Percentiles rank a stretch among this genome's conserved stretches.
Conservation (phyloP, 2,329 filamentous ascomycete genomes). For the Purpureocillium takamizusanense region DNA sequence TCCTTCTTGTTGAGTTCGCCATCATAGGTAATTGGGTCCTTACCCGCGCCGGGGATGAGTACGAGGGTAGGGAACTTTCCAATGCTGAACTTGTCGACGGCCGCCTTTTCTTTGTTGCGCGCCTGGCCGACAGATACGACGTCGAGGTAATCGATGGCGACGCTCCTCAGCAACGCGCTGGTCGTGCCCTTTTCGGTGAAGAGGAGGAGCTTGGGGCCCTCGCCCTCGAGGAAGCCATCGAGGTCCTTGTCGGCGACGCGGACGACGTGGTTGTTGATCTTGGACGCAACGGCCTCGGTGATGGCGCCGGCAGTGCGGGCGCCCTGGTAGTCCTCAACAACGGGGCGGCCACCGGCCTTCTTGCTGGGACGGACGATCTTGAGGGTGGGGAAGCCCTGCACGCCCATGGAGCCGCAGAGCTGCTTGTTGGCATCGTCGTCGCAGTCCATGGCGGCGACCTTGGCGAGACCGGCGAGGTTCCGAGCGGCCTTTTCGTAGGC, state of each 20-base stretch:
- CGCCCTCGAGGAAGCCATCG: slow-evolving; percentile 64
- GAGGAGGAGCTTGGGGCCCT: slow-evolving; percentile 74
- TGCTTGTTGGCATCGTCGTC: slow-evolving; percentile 89
- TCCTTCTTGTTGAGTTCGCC: slow-evolving; percentile 79
- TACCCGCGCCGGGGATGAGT: slow-evolving; percentile 62
- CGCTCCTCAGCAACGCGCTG: slow-evolving; percentile 69
- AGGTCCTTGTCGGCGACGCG: slow-evolving; percentile 71
- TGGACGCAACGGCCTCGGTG: slow-evolving; percentile 72
- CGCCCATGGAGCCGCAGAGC: slow-evolving; percentile 75
- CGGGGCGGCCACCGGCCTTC: slow-evolving; percentile 64
- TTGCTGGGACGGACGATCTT: slow-evolving; percentile 86
- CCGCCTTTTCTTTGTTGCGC: slow-evolving; percentile 66
- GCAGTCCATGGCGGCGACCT: slow-evolving; percentile 91
- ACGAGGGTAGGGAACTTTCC: slow-evolving; percentile 72
- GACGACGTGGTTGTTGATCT: slow-evolving; percentile 88
- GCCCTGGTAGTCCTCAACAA: slow-evolving; percentile 87
- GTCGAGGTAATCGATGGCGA: slow-evolving; percentile 86
- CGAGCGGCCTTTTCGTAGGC: slow-evolving; percentile 91
- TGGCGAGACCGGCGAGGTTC: slow-evolving; percentile 81
- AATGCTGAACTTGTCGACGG: slow-evolving; percentile 67
- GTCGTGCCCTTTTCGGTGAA: slow-evolving; percentile 92
- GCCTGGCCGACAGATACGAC: slow-evolving; percentile 74
- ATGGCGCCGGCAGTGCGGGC: slow-evolving; percentile 77
- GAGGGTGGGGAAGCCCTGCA: slow-evolving; percentile 90
- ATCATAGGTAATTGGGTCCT: slow-evolving; percentile 63